Evolutionary conservation across 2,329 filamentous ascomycete species (phyloP), one percentile per base, ranked within the genome.

Genomic region (Pyricularia pennisetigena): DNA sequence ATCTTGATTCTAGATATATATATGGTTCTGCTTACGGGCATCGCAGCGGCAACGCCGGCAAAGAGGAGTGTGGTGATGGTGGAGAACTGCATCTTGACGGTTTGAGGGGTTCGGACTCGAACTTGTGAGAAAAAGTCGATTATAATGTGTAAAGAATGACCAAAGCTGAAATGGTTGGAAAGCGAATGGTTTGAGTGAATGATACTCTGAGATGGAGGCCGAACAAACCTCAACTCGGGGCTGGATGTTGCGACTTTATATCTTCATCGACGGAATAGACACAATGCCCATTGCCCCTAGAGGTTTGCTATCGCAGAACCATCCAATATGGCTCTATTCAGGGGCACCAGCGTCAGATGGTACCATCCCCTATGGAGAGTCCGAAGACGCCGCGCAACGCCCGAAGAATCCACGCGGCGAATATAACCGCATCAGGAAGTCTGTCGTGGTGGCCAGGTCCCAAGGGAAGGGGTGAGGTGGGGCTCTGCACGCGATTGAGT

Each of bases 61-160:
- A 28, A 49, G 65, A 66, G 16, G 41, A 66, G 1, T 26, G 65
- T 57, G 41, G 29, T 28, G 26, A 66, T 14, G 65, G 65, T 29
- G 26, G 54, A 23, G 59, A 62, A 28, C 65, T 66, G 65, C 65
- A 66, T 66, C 16, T 30, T 66, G 65, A 29, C 23, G 30, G 16
- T n/a, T 66, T 12, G 26, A 20, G 24, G 16, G 20, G 12, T 0
- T 54, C 20, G 16, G 20, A 7, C n/a, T 20, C 8, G 41, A 54
- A n/a, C 4, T 9, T 54, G 16, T n/a, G 20, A 54, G 8, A 49
- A 20, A 20, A n/a, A 54, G 20, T 54, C 20, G 41, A 54, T 20
- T 54, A 8, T 14, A 16, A 8, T 54, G 41, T 54, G 0, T 6
- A n/a, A 54, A 54, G 20, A 54, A n/a, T 54, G 41, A 54, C 41